A percentile compares a stretch with the other conserved stretches of the same genome.
phyloP scores from a whole-genome alignment of 1,284 basidiomycete species.

The Gyrodon tennesseensis region DNA sequence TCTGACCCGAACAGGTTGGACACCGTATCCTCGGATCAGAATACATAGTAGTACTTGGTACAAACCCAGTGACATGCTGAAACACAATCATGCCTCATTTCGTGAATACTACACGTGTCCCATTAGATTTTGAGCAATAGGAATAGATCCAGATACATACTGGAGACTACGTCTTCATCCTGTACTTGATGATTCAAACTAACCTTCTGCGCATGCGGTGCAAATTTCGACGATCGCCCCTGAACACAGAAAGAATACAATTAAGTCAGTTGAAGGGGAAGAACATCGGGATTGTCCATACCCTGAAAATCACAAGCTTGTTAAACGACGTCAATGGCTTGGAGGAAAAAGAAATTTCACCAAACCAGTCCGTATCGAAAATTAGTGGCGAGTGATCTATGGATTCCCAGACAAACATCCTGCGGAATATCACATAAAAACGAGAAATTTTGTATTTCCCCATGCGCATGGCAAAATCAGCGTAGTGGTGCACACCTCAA shows the following conservation, averaged over 20 bases:
- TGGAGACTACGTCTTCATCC: constrained; percentile 94
- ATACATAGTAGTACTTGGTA: constrained; percentile 2
- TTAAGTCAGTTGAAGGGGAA: constrained; percentile 32
- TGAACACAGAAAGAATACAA: constrained; percentile 36
- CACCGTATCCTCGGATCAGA: neutral
- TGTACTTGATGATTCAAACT: constrained; percentile 85
- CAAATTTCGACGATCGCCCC: constrained; percentile 90
- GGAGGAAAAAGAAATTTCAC: constrained; percentile 51
- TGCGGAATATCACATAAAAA: constrained; percentile 34
- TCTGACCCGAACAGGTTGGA: neutral
- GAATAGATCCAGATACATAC: constrained; percentile 53
- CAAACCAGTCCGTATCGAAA: constrained; percentile 93
- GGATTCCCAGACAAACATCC: constrained; percentile 90
- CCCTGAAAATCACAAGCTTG: constrained; percentile 22
- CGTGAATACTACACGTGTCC: constrained; percentile 45
- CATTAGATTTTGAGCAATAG: constrained; percentile 9
- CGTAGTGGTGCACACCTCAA: constrained; percentile 61
- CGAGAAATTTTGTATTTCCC: neutral
- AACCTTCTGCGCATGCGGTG: constrained; percentile 92
- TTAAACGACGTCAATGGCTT: constrained; percentile 5
- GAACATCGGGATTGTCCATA: constrained; percentile 23
- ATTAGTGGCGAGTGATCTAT: constrained; percentile 84
- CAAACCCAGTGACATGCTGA: neutral
- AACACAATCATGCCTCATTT: constrained; percentile 35
- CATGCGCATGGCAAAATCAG: neutral